Evolutionary conservation across 805 yeast genomes (phyloP), one percentile per base, ranked within the genome.

Genomic region (Debaryomyces tyrocola): DNA sequence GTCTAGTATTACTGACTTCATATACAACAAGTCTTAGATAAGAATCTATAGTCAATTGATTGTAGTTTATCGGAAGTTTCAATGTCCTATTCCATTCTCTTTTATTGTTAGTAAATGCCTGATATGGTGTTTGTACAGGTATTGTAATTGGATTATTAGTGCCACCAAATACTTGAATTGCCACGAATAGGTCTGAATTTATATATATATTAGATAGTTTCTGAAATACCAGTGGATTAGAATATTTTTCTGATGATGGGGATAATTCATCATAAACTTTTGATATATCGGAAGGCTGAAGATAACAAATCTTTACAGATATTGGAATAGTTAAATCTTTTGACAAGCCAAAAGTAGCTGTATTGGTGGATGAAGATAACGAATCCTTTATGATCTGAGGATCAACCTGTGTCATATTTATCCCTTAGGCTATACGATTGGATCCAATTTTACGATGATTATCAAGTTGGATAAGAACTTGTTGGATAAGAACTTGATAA

Each of bases 1-100:
- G 69, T 4, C 67, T 64, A 0, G 83, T 79, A 7, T 83, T 80
- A 27, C 79, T 78, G 48, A 80, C 84, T 51, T 87, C 96, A 80
- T 84, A 87, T 2, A 90, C 53, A 2, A 78, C 73, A 20, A 94
- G 70, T 44, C 77, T 77, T 14, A 91, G 61, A 50, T 73, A 77
- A 4, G 94, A 66, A 35, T 79, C 77, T 33, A 82, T 60, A 2
- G 88, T 84, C n/a, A 92, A 62, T 57, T 90, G 94, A 44, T 79
- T 78, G 52, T 87, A 81, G 44, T 75, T 73, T 2, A 91, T 77
- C 0, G 97, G 92, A 40, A 94, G 63, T 39, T 78, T 76, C 17
- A 89, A 64, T 86, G 90, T 85, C 49, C 82, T 81, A 54, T 85
- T 78, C 91, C 94, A 89, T 61, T 77, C 58, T 77, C 78, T 28